Conservation (phyloP, 2,329 filamentous ascomycete species). For the Alternaria consortialis region DNA sequence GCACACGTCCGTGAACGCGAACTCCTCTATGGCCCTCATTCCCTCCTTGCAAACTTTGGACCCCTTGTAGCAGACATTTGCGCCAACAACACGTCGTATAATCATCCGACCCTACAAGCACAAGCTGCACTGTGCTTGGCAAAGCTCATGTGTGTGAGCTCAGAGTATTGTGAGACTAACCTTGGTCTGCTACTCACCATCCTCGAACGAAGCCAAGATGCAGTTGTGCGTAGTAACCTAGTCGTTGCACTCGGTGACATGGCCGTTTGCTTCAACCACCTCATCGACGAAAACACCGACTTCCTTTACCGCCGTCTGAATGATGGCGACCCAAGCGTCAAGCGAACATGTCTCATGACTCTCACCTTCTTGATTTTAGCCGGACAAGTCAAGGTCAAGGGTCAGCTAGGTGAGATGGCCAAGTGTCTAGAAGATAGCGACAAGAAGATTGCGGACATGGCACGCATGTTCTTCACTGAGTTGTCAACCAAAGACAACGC, state of each 20-base stretch:
- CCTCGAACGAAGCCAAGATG: slow-evolving; percentile 91
- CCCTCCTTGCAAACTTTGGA: slow-evolving; percentile 88
- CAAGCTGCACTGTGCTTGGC: slow-evolving; percentile 93
- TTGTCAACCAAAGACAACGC: slow-evolving; percentile 98
- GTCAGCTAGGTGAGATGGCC: slow-evolving; percentile 97
- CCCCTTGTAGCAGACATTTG: slow-evolving; percentile 93
- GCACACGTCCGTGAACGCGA: slow-evolving; percentile 84
- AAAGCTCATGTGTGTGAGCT: slow-evolving; percentile 98
- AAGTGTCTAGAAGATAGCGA: slow-evolving; percentile 98
- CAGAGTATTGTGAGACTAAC: slow-evolving; percentile 94
- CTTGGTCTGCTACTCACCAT: slow-evolving; percentile 95
- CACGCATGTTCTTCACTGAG: slow-evolving; percentile 98
- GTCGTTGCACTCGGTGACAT: slow-evolving; percentile 98
- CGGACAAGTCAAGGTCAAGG: slow-evolving; percentile 99
- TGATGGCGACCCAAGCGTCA: slow-evolving; percentile 87
- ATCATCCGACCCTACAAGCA: slow-evolving; percentile 87
- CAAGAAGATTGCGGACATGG: slow-evolving; percentile 90
- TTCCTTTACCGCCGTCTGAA: slow-evolving; percentile 95
- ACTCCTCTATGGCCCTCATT: slow-evolving; percentile 81
- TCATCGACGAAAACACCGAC: slow-evolving; percentile 99
- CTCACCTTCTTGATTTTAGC: slow-evolving; percentile 96
- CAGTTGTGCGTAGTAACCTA: slow-evolving; percentile 92
- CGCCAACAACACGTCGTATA: slow-evolving; percentile 87
- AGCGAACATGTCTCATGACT: slow-evolving; percentile 98
- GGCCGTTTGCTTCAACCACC: slow-evolving; percentile 99